Evolutionary conservation across 2,329 filamentous ascomycete genomes (phyloP), one percentile per base, ranked within the genome.

Genomic region (Fusarium abutilonis): DNA sequence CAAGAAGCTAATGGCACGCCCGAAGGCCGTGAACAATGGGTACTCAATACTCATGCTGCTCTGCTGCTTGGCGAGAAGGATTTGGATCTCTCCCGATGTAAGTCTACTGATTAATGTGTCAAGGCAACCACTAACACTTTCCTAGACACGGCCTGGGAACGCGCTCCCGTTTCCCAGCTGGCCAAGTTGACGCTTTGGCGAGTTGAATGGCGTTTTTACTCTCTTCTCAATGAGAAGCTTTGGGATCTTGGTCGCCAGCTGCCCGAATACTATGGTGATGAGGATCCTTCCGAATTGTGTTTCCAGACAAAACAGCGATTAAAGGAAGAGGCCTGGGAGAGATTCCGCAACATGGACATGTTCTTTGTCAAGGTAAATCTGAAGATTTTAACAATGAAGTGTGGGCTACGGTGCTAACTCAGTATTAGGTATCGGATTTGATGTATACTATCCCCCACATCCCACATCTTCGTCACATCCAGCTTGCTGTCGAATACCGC

Each of bases 361-460:
- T 89, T 89, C 71, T 89, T 89, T 67, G 83, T 89, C 61, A 89
- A 87, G 79, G 85, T 88, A 86, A 79, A 84, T 87, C 60, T 59
- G 17, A 40, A 10, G 26, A 8, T 31, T 31, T 28, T 23, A 14
- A 31, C 6, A 9, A 49, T 14, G 10, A 32, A 11, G 6, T 47
- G n/a, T 19, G 9, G 19, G 52, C 29, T 35, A n/a, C 39, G 10
- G 17, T 32, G 28, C 56, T 67, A 56, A 71, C 45, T 41, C 19
- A 4, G 29, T 4, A 63, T 15, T 23, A 88, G 85, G 78, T 85
- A 49, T 86, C 85, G 28, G 87, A 89, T 64, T 79, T 89, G 55
- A 81, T 89, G 76, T 83, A 78, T 61, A 80, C 83, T 38, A 75
- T 88, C 10, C 81, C 86, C 6, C 83, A 76, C 49, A 79, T 86